Percentiles rank a stretch among this genome's conserved stretches.
These are phyloP conservation scores for Cyphellophora attinorum DNA, from an alignment of 2,329 filamentous ascomycete genomes.

Conservation along the genomic window DNA sequence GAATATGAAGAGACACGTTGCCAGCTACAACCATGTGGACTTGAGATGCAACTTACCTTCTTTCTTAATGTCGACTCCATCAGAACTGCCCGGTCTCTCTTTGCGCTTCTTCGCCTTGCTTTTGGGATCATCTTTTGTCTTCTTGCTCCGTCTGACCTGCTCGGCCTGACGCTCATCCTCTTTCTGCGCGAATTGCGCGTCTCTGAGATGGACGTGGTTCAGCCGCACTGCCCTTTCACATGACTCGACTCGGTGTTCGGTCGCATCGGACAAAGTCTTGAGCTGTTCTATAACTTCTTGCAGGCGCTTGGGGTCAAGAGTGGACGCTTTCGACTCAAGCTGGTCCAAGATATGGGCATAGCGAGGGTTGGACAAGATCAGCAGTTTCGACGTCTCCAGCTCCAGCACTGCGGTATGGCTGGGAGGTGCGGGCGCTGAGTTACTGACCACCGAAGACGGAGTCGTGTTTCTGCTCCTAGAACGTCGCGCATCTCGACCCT, in stretches of 20 bases:
- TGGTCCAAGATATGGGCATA: slow-evolving; percentile 51
- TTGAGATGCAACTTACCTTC: slow-evolving; percentile 38
- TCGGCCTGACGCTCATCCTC: slow-evolving; percentile 42
- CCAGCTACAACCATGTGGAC: slow-evolving; percentile 1
- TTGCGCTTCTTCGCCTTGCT: slow-evolving; percentile 71
- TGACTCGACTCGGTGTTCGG: slow-evolving; percentile 46
- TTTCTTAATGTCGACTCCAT: slow-evolving; percentile 44
- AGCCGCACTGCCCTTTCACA: slow-evolving; percentile 53
- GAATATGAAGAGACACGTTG: slow-evolving; percentile 1
- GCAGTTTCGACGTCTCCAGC: slow-evolving; percentile 38
- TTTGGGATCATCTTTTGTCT: slow-evolving; percentile 31
- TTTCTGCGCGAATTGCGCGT: slow-evolving; percentile 42
- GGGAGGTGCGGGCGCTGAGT: slow-evolving; percentile 25
- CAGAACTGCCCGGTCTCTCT: slow-evolving; percentile 50
- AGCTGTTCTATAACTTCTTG: slow-evolving; percentile 44
- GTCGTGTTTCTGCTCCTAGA: slow-evolving; percentile 56
- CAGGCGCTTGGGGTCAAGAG: slow-evolving; percentile 37
- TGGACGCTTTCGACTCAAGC: slow-evolving; percentile 37
- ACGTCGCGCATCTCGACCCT: slow-evolving; percentile 41
- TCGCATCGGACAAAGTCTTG: slow-evolving; percentile 46
- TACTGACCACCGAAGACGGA: slow-evolving; percentile 45
- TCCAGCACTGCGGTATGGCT: slow-evolving; percentile 44
- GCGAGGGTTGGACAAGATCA: slow-evolving; percentile 38
- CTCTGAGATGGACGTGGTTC: slow-evolving; percentile 48
- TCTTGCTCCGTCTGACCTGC: slow-evolving; percentile 34